Evolutionary conservation across 75 land plant genomes (phyloP), one percentile per base, ranked within the genome.

Genomic region (Ceratopteris richardii): DNA sequence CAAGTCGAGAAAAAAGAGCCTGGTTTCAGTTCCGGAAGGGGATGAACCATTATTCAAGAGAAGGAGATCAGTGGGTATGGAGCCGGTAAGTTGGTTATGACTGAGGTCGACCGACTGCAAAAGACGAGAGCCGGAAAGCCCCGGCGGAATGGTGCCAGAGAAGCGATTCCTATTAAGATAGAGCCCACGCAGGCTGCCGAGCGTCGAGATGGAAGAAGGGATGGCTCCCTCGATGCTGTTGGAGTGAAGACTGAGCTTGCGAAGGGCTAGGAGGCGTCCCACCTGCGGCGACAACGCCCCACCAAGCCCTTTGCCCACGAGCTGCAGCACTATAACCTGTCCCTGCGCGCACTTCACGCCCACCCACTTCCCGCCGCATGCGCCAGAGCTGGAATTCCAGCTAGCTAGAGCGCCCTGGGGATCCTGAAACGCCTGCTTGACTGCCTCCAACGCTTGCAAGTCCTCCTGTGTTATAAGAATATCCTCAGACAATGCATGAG

Each of bases 291-390:
- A 51, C 28, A 94, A 68, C 7, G 58, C 50, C 0, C 98, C 96
- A 13, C 80, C 71, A 43, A 89, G 60, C 0, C 85, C 85, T 54
- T 72, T 76, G 80, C 85, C 79, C 18, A 96, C 83, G 41, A 94
- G 82, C 74, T 86, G 90, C 26, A 94, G 74, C 1, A 73, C 74
- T 24, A 89, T 79, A 16, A 94, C 85, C 54, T 81, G 84, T 18
- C 96, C 96, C 3, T 57, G 42, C 20, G 88, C 82, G 42, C 98
- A 94, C 47, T 83, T 89, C 73, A 89, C 86, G 5, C 98, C 98
- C 14, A 51, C 37, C 98, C 98, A 94, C 6, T 63, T 67, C 12
- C 96, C 90, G 6, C 76, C 70, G 72, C 98, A 93, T n/a, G 90
- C 83, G 28, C 72, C 80, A 9, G 9, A 9, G 33, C 66, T 69